phyloP scores from a whole-genome alignment of 164 flowering plant genomes.

The Chimonanthus salicifolius region DNA sequence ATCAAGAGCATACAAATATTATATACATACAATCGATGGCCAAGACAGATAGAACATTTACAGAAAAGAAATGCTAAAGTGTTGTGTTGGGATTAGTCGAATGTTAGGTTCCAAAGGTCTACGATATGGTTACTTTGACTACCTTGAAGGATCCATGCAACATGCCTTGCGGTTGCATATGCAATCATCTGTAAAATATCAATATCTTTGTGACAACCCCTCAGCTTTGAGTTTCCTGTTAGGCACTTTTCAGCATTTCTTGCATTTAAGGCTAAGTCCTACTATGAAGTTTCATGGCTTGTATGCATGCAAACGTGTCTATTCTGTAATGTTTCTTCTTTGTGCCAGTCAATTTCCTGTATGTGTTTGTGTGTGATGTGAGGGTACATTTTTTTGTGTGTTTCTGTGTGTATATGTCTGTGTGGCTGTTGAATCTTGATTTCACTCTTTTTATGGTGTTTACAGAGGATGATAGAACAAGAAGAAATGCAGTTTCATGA shows the following conservation, averaged over 20 bases:
- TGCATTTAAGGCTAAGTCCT: neutral
- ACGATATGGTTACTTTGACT: neutral
- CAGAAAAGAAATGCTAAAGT: neutral
- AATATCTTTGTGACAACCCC: neutral
- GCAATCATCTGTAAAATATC: neutral
- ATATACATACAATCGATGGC: too few relatives aligned
- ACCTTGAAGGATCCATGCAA: neutral
- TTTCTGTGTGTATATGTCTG: neutral
- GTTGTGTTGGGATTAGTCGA: neutral
- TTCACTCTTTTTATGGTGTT: neutral
- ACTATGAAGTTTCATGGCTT: neutral
- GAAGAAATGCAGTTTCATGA: conserved; percentile 88
- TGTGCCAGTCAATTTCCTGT: too few relatives aligned
- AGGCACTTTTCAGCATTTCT: neutral
- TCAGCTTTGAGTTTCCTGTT: neutral
- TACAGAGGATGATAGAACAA: conserved; percentile 93
- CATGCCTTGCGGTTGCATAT: neutral
- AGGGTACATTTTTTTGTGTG: neutral
- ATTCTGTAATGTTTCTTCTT: too few relatives aligned
- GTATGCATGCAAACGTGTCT: neutral
- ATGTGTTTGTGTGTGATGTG: neutral
- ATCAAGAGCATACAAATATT: too few relatives aligned
- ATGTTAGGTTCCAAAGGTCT: neutral
- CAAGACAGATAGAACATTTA: neutral
- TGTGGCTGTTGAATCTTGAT: conserved; percentile 6